A percentile compares a stretch with the other conserved stretches of the same genome.
Conservation (phyloP, 805 yeast species). For the Starmerella potacharoeniae region DNA sequence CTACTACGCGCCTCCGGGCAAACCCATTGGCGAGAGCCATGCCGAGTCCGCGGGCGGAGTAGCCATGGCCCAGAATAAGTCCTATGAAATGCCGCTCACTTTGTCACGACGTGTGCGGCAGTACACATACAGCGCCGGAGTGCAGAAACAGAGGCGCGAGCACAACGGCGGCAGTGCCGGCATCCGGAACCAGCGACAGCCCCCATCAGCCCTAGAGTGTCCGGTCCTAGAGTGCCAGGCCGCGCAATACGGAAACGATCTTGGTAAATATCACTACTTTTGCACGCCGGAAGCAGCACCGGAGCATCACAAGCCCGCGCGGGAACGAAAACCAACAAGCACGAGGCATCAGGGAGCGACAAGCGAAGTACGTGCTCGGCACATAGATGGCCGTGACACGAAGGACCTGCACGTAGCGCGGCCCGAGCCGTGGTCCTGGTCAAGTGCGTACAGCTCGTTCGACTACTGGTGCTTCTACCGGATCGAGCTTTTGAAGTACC, state of each 20-base stretch:
- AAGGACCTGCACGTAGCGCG: not conserved
- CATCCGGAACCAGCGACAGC: too few relatives aligned
- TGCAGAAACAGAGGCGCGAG: not conserved
- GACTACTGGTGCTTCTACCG: conserved; percentile 13
- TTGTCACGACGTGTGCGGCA: too few relatives aligned
- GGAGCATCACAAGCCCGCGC: too few relatives aligned
- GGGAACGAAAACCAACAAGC: not conserved
- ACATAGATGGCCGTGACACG: not conserved
- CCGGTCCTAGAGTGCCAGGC: not conserved
- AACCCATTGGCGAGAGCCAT: too few relatives aligned
- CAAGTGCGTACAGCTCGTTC: not conserved
- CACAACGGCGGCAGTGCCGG: too few relatives aligned
- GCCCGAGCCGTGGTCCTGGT: conserved; percentile 3
- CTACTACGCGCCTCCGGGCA: not conserved
- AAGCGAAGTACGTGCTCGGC: too few relatives aligned
- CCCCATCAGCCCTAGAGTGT: too few relatives aligned
- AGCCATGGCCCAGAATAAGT: too few relatives aligned
- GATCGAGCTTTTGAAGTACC: conserved; percentile 1
- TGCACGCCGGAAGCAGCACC: not conserved
- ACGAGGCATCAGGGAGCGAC: not conserved
- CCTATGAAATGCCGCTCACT: too few relatives aligned
- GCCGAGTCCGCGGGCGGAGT: too few relatives aligned
- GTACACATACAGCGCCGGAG: not conserved
- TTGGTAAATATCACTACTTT: not conserved
- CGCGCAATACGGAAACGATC: not conserved